A percentile compares a stretch with the other conserved stretches of the same genome.
Conservation (phyloP, 352 stramenopile genomes). For the Phytophthora lateralis region DNA sequence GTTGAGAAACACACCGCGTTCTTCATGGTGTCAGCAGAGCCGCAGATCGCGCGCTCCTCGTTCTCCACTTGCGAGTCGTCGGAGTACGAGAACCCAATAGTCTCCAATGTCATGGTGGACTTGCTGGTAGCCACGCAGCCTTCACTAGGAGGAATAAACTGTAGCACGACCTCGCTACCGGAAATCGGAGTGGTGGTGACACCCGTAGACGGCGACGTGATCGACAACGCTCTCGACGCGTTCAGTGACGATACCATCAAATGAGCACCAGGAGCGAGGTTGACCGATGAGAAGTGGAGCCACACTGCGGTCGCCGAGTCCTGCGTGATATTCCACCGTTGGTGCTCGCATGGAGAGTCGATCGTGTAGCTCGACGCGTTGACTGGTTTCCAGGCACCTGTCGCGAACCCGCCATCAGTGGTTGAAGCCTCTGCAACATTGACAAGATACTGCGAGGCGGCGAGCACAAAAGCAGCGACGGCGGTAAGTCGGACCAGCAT, state of each 20-base stretch:
- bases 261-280: constrained; percentile 39
- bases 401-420: constrained; percentile 43
- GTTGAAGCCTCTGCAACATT: not conserved
- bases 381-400: constrained; percentile 39
- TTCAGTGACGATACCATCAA: constrained; percentile 45
- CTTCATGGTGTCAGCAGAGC: constrained; percentile 60
- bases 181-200: constrained; percentile 41
- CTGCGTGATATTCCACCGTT: constrained; percentile 59
- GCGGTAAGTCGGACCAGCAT: constrained; percentile 16
- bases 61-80: constrained; percentile 43
- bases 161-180: constrained; percentile 41
- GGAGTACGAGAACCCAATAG: constrained; percentile 47
- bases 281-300: constrained; percentile 45
- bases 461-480: constrained; percentile 2
- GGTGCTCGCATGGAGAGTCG: constrained; percentile 37
- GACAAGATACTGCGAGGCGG: constrained; percentile 2
- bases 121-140: constrained; percentile 21
- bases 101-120: constrained; percentile 35
- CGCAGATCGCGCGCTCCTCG: constrained; percentile 52
- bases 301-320: constrained; percentile 45
- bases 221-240: constrained; percentile 33
- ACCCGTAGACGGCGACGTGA: constrained; percentile 28
- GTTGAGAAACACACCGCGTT: constrained; percentile 52
- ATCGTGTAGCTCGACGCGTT: constrained; percentile 44
- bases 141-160: constrained; percentile 44